Conservation (phyloP, 1,139 yeast species). For the Trichomonascaceae sp. region DNA sequence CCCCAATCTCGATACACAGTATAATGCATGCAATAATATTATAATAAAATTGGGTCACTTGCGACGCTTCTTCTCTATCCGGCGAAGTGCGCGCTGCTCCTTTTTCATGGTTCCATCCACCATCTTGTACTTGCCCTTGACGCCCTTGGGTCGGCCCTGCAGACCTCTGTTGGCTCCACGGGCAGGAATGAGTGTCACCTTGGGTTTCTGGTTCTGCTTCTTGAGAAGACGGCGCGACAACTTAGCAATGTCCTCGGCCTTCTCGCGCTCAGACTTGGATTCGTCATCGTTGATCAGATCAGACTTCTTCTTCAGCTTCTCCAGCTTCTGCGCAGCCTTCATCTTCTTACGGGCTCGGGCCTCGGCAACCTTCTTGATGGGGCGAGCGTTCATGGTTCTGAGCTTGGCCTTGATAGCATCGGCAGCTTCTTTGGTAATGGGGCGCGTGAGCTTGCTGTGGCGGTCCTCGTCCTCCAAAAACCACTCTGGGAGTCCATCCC, state of each 20-base stretch:
- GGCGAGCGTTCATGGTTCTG: conserved; percentile 88
- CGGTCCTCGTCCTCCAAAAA: conserved; percentile 80
- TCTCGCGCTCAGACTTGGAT: conserved; percentile 80
- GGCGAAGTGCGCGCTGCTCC: conserved; percentile 84
- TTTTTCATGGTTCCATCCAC: conserved; percentile 97
- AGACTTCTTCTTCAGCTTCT: conserved; percentile 85
- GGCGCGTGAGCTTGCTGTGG: conserved; percentile 77
- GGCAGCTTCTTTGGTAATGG: conserved; percentile 95
- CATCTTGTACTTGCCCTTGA: conserved; percentile 97
- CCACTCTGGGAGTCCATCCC: conserved; percentile 90
- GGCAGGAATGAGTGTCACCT: conserved; percentile 86
- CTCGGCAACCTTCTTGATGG: conserved; percentile 93
- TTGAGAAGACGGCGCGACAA: conserved; percentile 66
- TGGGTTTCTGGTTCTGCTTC: conserved; percentile 67
- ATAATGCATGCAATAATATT: too few species aligned
- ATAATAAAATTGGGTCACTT: too few species aligned
- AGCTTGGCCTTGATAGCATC: conserved; percentile 80
- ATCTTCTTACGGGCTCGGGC: conserved; percentile 95
- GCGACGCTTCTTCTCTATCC: conserved; percentile 79
- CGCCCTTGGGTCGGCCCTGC: conserved; percentile 92
- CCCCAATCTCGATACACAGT: too few species aligned
- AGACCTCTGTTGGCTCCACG: conserved; percentile 72
- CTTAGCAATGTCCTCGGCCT: conserved; percentile 82
- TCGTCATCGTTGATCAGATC: conserved; percentile 82
- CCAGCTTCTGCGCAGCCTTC: conserved; percentile 82